Percentiles rank a stretch among this genome's conserved stretches.
Conservation (phyloP, 2,329 filamentous ascomycete species). For the Fusarium heterosporum region DNA sequence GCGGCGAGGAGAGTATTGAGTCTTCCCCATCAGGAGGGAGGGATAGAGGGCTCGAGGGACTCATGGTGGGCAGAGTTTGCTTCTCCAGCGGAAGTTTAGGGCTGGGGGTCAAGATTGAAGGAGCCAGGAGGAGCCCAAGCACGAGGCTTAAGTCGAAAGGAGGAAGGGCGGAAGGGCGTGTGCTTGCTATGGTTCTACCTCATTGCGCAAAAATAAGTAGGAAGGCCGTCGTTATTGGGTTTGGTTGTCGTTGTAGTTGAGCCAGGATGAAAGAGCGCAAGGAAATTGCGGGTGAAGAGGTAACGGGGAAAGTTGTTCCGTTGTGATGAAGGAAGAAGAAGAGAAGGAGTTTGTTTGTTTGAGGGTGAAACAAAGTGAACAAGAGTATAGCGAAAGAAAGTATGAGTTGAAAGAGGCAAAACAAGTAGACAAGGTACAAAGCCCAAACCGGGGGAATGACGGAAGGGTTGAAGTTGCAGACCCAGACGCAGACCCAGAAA, state of each 20-base stretch:
- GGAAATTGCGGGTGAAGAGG: neutral
- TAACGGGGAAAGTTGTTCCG: neutral
- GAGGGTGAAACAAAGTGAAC: slow-evolving; percentile 11
- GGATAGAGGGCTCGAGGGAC: slow-evolving; percentile 47
- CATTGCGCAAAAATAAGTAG: slow-evolving; percentile 30
- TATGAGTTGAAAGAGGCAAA: slow-evolving; percentile 35
- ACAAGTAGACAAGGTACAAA: slow-evolving; percentile 13
- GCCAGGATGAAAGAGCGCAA: slow-evolving; percentile 16
- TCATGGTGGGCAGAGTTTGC: slow-evolving; percentile 41
- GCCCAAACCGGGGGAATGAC: slow-evolving; percentile 33
- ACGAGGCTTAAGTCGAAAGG: slow-evolving; percentile 16
- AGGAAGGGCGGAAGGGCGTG: slow-evolving; percentile 7
- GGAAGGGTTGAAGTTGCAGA: slow-evolving; percentile 37
- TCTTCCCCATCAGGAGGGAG: slow-evolving; percentile 50
- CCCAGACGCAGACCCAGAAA: slow-evolving; percentile 42
- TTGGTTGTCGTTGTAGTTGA: slow-evolving; percentile 16
- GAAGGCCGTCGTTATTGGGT: slow-evolving; percentile 5
- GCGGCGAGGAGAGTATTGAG: slow-evolving; percentile 63
- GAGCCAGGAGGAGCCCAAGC: slow-evolving; percentile 22
- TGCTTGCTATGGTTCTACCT: slow-evolving; percentile 36
- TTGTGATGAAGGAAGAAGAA: neutral
- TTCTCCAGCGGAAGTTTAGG: slow-evolving; percentile 7
- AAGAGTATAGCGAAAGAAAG: slow-evolving; percentile 16
- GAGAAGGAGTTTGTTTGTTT: slow-evolving; percentile 7
- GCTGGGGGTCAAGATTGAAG: neutral